Percentiles rank a stretch among this genome's conserved stretches.
phyloP scores from a whole-genome alignment of 2,329 filamentous ascomycete genomes.

The Graphiopsis chlorocephala region DNA sequence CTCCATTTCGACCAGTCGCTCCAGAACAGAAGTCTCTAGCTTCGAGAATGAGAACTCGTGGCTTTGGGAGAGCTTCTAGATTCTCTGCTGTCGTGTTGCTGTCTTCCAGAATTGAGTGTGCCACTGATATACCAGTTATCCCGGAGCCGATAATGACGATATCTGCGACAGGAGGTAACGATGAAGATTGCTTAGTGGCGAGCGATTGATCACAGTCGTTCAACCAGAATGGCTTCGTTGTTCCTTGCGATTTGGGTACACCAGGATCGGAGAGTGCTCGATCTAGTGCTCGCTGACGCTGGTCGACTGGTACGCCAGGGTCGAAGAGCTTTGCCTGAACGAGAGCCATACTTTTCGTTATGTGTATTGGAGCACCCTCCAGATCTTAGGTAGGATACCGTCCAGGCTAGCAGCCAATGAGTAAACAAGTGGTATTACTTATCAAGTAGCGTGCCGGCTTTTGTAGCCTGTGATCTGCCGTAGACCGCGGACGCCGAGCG shows the following conservation, averaged over 20 bases:
- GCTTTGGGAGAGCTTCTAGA: neutral
- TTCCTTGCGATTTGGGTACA: neutral
- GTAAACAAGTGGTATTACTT: neutral
- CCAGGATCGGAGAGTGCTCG: neutral
- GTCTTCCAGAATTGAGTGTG: neutral
- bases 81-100: neutral
- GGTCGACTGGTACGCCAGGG: neutral
- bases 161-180: neutral
- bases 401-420: neutral
- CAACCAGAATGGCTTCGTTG: neutral
- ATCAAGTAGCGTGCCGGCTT: neutral
- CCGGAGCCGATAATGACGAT: neutral
- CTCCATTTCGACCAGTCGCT: slow-evolving; percentile 20
- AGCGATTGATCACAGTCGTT: neutral
- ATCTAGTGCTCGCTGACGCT: neutral
- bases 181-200: neutral
- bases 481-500: neutral
- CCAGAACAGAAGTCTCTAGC: slow-evolving; percentile 19
- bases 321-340: neutral
- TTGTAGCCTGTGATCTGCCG: neutral
- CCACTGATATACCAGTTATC: neutral
- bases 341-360: neutral
- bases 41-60: slow-evolving; percentile 8
- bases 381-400: neutral
- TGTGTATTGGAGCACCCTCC: neutral